phyloP scores from a whole-genome alignment of 371 early-diverging fungal species.

The Saksenaea vasiformis region DNA sequence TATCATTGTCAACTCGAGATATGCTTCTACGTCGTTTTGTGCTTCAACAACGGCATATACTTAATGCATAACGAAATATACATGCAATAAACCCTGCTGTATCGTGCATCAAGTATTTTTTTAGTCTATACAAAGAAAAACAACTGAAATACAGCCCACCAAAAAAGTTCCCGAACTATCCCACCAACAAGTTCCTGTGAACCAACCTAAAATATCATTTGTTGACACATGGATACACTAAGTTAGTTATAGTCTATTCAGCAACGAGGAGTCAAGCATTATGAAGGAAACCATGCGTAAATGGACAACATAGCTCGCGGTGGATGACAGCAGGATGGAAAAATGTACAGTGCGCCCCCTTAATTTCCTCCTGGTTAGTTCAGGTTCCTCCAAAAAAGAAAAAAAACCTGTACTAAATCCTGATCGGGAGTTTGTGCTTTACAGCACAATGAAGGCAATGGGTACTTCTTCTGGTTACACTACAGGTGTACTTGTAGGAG shows the following conservation, averaged over 20 bases:
- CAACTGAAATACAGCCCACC: background rate
- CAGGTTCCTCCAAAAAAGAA: background rate
- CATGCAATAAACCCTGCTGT: background rate
- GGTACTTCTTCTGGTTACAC: background rate
- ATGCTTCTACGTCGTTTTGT: background rate
- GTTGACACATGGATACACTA: background rate
- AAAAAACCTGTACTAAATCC: background rate
- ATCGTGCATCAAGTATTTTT: background rate
- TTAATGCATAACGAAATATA: too few relatives aligned
- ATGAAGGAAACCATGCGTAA: background rate
- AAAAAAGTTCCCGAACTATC: background rate
- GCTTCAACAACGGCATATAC: too few relatives aligned
- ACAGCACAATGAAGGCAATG: background rate
- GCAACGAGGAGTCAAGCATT: background rate
- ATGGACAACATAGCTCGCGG: background rate
- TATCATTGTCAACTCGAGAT: background rate
- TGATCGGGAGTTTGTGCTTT: slow-evolving; percentile 5
- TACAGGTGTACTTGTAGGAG: background rate
- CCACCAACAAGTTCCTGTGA: background rate
- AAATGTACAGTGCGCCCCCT: slow-evolving; percentile 4
- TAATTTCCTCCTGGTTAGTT: background rate
- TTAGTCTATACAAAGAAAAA: background rate
- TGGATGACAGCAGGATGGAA: background rate
- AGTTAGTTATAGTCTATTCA: background rate
- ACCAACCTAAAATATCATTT: background rate